Conservation (phyloP, 2,329 filamentous ascomycete genomes). For the Fusarium liriodendri region DNA sequence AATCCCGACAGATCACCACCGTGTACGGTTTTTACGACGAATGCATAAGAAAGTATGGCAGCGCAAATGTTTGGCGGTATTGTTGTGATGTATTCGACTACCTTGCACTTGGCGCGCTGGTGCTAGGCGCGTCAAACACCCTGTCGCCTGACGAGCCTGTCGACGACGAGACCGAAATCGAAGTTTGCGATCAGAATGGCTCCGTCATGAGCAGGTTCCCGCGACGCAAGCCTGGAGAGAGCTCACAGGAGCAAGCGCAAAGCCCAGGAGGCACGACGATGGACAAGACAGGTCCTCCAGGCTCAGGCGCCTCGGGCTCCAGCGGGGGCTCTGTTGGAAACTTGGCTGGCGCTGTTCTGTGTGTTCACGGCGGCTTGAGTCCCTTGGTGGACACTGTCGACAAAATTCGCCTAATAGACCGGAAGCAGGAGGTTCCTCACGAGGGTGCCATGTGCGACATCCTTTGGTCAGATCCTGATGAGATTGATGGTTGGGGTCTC, state of each 20-base stretch:
- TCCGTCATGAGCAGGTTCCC: conserved; percentile 80
- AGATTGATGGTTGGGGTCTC: conserved; percentile 96
- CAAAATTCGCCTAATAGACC: conserved; percentile 93
- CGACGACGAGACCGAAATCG: conserved; percentile 87
- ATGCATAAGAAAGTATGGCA: conserved; percentile 94
- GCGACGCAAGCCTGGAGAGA: conserved; percentile 54
- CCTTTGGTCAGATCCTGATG: conserved; percentile 97
- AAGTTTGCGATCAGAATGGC: conserved; percentile 88
- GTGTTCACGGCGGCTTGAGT: conserved; percentile 93
- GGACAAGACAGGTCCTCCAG: conserved; percentile 74
- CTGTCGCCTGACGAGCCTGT: conserved; percentile 62
- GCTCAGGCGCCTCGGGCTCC: conserved; percentile 80
- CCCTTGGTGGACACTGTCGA: conserved; percentile 94
- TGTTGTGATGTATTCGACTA: conserved; percentile 99
- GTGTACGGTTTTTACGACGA: conserved; percentile 99
- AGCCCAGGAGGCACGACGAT: conserved; percentile 43
- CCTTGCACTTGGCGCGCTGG: conserved; percentile 88
- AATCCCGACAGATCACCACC: conserved; percentile 95
- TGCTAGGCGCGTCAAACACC: conserved; percentile 84
- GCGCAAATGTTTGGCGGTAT: conserved; percentile 95
- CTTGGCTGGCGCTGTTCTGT: conserved; percentile 85
- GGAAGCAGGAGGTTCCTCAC: conserved; percentile 98
- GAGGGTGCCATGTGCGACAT: conserved; percentile 99
- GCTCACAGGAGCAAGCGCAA: conserved; percentile 42
- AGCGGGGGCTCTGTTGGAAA: conserved; percentile 74